These are phyloP conservation scores for Arbutus unedo DNA, from an alignment of 148 eudicot species.

Conservation along the genomic window DNA sequence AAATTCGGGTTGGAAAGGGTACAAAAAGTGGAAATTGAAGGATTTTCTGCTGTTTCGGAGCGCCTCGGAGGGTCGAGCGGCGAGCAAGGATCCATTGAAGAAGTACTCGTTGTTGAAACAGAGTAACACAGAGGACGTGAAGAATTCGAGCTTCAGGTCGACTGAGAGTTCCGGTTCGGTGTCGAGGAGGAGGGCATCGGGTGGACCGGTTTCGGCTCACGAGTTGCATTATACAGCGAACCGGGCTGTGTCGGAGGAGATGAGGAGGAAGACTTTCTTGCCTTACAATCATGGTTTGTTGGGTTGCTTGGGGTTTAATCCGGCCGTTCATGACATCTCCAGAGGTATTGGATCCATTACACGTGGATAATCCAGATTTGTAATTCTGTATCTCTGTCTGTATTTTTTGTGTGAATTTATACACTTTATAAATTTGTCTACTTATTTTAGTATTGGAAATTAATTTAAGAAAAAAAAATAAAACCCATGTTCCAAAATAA, in stretches of 20 bases:
- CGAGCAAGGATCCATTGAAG: constrained; percentile 31
- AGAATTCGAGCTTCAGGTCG: constrained; percentile 50
- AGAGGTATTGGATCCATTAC: constrained; percentile 25
- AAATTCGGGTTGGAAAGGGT: constrained; percentile 17
- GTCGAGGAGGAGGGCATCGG: constrained; percentile 28
- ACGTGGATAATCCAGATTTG: constrained; percentile 13
- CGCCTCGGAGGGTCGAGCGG: constrained; percentile 65
- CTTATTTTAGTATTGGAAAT: too few relatives aligned
- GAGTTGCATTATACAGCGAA: constrained; percentile 46
- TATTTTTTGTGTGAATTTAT: background rate
- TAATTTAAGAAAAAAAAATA: too few relatives aligned
- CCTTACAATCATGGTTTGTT: constrained; percentile 60
- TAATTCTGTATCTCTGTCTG: background rate
- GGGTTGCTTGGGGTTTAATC: constrained; percentile 63
- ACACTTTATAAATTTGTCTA: background rate
- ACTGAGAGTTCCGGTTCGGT: constrained; percentile 33
- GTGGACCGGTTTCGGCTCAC: constrained; percentile 35
- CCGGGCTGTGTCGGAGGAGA: constrained; percentile 50
- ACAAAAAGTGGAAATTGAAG: constrained; percentile 57
- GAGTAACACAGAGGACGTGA: constrained; percentile 24
- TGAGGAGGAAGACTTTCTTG: constrained; percentile 50
- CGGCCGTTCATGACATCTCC: constrained; percentile 34
- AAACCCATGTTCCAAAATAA: too few relatives aligned
- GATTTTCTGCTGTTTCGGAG: constrained; percentile 69
- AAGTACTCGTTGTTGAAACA: constrained; percentile 30